phyloP scores from a whole-genome alignment of 176 grass and related monocot species.

The Typha latifolia region DNA sequence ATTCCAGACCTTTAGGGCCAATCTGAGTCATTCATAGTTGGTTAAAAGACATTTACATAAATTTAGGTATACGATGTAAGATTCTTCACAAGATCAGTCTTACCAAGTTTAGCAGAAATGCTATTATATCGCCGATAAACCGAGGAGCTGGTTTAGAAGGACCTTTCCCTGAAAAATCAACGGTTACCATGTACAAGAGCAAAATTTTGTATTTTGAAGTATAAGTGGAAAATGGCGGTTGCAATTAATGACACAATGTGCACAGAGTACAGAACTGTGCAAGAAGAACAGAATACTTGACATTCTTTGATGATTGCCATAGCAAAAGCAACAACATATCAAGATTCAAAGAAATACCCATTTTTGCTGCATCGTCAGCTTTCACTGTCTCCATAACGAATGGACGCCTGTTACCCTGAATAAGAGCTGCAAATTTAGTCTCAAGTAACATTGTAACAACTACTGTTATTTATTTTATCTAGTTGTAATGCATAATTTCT shows the following conservation, averaged over 20 bases:
- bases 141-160: conserved; percentile 65
- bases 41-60: background rate
- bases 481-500: background rate
- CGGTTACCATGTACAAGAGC: background rate
- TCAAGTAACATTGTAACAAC: background rate
- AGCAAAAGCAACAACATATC: too few species aligned
- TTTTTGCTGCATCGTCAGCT: conserved; percentile 86
- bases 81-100: background rate
- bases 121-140: conserved; percentile 71
- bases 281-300: too few species aligned
- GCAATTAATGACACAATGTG: too few species aligned
- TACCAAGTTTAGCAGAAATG: conserved; percentile 80
- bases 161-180: conserved; percentile 55
- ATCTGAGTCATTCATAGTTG: conserved; percentile 29
- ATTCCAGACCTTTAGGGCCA: conserved; percentile 89
- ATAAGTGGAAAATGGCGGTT: background rate
- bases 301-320: too few species aligned
- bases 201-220: background rate
- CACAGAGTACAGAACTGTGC: too few species aligned
- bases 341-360: conserved; percentile 28
- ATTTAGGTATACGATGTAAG: background rate
- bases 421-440: conserved; percentile 1
- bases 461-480: background rate
- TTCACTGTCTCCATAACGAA: conserved; percentile 96
- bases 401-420: conserved; percentile 63